These are phyloP conservation scores for Mychonastes homosphaera DNA, from an alignment of 139 green algal species.

Conservation along the genomic window DNA sequence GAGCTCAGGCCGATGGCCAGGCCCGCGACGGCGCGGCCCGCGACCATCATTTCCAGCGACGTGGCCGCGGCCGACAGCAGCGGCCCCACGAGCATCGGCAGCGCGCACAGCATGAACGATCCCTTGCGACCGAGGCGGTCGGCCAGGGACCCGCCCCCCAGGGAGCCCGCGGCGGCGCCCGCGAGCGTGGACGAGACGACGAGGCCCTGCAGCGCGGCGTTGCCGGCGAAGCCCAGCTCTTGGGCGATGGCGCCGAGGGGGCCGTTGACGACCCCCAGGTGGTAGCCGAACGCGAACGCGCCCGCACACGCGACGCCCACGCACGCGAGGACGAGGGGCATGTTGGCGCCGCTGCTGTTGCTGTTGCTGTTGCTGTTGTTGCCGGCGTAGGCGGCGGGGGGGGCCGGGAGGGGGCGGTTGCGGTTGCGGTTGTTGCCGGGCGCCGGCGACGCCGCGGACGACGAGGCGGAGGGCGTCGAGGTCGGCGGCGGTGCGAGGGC, in stretches of 20 bases:
- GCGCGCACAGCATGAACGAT: slow-evolving; percentile 51
- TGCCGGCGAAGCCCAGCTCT: slow-evolving; percentile 65
- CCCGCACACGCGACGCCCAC: slow-evolving; percentile 53
- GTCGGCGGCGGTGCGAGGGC: no score
- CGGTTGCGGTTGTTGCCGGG: no score
- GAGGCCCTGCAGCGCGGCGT: slow-evolving; percentile 56
- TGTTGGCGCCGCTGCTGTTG: slow-evolving; percentile 14
- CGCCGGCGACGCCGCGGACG: no score
- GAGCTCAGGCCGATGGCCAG: slow-evolving; percentile 86
- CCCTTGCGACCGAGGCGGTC: slow-evolving; percentile 57
- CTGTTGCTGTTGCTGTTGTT: neutral
- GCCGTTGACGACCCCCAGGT: slow-evolving; percentile 82
- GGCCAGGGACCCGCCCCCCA: slow-evolving; percentile 55
- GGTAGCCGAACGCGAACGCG: slow-evolving; percentile 76
- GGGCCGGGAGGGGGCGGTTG: no score
- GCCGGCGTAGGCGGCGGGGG: no score
- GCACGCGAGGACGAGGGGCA: slow-evolving; percentile 29
- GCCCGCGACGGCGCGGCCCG: slow-evolving; percentile 68
- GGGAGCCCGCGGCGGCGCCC: slow-evolving; percentile 58
- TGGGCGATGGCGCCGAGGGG: slow-evolving; percentile 66
- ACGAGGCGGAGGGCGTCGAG: no score
- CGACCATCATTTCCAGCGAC: slow-evolving; percentile 48
- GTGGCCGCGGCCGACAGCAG: slow-evolving; percentile 54
- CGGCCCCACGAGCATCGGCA: slow-evolving; percentile 61
- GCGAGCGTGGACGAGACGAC: slow-evolving; percentile 73